A percentile compares a stretch with the other conserved stretches of the same genome.
Conservation (phyloP, 2,329 filamentous ascomycete species). For the Colletotrichum graminicola region DNA sequence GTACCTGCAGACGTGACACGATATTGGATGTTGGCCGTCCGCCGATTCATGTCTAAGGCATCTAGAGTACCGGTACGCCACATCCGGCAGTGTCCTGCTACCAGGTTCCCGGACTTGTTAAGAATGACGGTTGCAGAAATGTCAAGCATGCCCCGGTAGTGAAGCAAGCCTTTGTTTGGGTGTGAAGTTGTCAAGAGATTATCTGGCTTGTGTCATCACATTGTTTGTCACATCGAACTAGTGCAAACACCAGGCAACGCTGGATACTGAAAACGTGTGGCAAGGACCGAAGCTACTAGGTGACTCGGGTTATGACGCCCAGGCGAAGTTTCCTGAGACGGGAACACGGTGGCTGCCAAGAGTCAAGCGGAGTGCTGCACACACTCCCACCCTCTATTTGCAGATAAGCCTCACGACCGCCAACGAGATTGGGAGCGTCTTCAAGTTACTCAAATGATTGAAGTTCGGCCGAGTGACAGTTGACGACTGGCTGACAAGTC, state of each 20-base stretch:
- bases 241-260: conserved; percentile 16
- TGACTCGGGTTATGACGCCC: conserved; percentile 6
- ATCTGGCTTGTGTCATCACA: conserved; percentile 12
- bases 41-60: background rate
- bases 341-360: background rate
- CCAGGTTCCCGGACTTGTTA: background rate
- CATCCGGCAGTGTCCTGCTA: background rate
- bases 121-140: background rate
- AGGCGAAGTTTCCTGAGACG: conserved; percentile 5
- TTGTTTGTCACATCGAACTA: conserved; percentile 25
- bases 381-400: background rate
- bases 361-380: conserved; percentile 3
- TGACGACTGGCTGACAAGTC: background rate
- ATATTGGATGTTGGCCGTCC: background rate
- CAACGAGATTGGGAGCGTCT: conserved; percentile 3
- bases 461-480: conserved; percentile 4
- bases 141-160: conserved; percentile 13
- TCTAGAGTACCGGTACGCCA: conserved; percentile 6
- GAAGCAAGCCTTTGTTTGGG: background rate
- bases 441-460: background rate
- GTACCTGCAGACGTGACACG: background rate
- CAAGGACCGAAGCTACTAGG: conserved; percentile 12
- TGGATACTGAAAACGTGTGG: conserved; percentile 11
- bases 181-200: conserved; percentile 7
- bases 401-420: conserved; percentile 7